phyloP scores from a whole-genome alignment of 306 rosid species.

The Vicia villosa region DNA sequence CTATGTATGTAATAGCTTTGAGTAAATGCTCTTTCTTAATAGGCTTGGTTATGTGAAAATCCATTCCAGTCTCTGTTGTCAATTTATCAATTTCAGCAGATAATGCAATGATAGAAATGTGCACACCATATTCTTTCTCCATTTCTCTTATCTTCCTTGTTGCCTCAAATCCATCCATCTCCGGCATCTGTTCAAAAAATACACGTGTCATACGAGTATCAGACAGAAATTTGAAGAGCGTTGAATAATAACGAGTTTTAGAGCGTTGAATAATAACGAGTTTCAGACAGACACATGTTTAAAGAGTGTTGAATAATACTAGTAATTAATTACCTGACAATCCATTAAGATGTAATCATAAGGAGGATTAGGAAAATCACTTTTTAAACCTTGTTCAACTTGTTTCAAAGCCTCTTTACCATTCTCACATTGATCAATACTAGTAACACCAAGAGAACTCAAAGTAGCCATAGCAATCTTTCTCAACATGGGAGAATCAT shows the following conservation, averaged over 20 bases:
- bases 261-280: background rate
- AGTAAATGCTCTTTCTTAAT: conserved; percentile 44
- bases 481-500: conserved; percentile 44
- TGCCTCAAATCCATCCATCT: conserved; percentile 70
- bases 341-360: conserved; percentile 83
- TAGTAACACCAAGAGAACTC: conserved; percentile 52
- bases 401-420: conserved; percentile 57
- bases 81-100: conserved; percentile 52
- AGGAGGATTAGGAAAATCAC: conserved; percentile 41
- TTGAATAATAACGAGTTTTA: no score
- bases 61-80: conserved; percentile 61
- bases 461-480: conserved; percentile 39
- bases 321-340: conserved; percentile 53
- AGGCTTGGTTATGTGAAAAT: conserved; percentile 62
- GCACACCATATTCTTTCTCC: conserved; percentile 51
- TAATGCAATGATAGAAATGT: conserved; percentile 72
- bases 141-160: conserved; percentile 55
- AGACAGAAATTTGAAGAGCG: no score
- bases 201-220: no score
- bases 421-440: conserved; percentile 52
- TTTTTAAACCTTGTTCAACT: conserved; percentile 45
- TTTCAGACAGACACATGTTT: no score
- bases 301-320: background rate
- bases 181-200: conserved; percentile 55
- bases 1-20: conserved; percentile 49